Base-by-base conservation (phyloP, 148 eudicot genomes). In the Rheum nobile region DNA sequence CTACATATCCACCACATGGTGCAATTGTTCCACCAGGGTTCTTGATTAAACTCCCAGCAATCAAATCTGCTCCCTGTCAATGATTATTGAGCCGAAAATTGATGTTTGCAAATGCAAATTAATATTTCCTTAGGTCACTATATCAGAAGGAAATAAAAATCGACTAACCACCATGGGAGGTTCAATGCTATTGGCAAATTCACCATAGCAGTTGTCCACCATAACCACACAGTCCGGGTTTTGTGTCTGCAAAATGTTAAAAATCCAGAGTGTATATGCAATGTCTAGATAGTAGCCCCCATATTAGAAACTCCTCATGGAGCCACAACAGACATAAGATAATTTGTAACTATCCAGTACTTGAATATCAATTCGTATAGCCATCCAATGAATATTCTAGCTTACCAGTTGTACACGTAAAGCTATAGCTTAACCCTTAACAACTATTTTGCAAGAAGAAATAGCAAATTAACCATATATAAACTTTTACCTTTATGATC, bases 141-240 rank as follows among this genome's bases (percentile, higher is more conserved):
- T 24, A 61, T 46, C 69, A 31, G 41, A 70, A 74, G 42, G 63
- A 67, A 50, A 42, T n/a, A 44, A 21, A 3, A 17, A 22, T 67
- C n/a, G 41, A 83, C 90, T 31, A 85, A 93, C 98, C 95, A 91
- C 98, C 97, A 93, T 91, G 19, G 98, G 83, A 72, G 98, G 98
- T 86, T 93, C 98, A 32, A 86, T 86, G 74, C 74, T 82, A 69
- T 93, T 89, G 68, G 81, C 87, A 75, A 93, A 93, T 91, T 93
- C 98, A 80, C 98, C 98, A 79, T 93, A 93, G 85, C 98, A 93
- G 78, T 93, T 93, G 82, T 93, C 98, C 78, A 93, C 98, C 98
- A 93, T 85, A 75, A 93, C 98, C 80, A 89, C 67, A 72, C 97
- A 93, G 75, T 91, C 74, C 71, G 95, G 90, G 77, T 89, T 93